Conservation (phyloP, 1,139 yeast species). For the Scheffersomyces segobiensis region DNA sequence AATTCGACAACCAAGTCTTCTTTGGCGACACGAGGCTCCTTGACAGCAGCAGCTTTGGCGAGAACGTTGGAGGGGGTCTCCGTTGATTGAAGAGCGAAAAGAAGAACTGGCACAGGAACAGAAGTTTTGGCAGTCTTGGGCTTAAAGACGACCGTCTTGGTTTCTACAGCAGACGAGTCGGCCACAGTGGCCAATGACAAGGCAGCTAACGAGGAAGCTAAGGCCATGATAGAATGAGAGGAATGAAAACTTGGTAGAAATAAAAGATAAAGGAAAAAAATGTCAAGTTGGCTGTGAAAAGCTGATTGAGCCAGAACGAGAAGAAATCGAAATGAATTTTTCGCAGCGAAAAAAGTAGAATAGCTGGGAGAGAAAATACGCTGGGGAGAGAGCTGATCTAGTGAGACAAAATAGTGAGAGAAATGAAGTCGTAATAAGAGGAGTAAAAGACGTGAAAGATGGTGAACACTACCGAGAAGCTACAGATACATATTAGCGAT, state of each 20-base stretch:
- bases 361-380: neutral
- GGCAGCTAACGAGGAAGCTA: conserved; percentile 60
- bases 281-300: neutral
- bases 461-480: no score
- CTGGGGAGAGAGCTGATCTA: neutral
- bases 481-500: no score
- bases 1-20: conserved; percentile 73
- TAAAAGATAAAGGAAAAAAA: neutral
- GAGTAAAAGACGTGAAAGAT: no score
- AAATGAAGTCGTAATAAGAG: no score
- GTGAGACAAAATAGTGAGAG: neutral
- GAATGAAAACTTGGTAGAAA: neutral
- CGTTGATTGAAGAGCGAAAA: conserved; percentile 72
- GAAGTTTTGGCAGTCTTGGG: conserved; percentile 89
- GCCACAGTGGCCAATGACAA: conserved; percentile 52
- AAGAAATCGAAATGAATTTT: neutral
- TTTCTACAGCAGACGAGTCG: conserved; percentile 43
- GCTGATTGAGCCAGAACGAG: neutral
- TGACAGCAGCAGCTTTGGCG: conserved; percentile 68
- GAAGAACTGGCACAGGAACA: conserved; percentile 78
- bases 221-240: conserved; percentile 41
- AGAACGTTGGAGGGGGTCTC: conserved; percentile 66
- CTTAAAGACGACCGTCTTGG: conserved; percentile 82
- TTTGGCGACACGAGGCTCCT: conserved; percentile 86
- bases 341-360: neutral